A percentile compares a stretch with the other conserved stretches of the same genome.
Conservation (phyloP, 1,139 yeast species). For the Geotrichum bryndzae region DNA sequence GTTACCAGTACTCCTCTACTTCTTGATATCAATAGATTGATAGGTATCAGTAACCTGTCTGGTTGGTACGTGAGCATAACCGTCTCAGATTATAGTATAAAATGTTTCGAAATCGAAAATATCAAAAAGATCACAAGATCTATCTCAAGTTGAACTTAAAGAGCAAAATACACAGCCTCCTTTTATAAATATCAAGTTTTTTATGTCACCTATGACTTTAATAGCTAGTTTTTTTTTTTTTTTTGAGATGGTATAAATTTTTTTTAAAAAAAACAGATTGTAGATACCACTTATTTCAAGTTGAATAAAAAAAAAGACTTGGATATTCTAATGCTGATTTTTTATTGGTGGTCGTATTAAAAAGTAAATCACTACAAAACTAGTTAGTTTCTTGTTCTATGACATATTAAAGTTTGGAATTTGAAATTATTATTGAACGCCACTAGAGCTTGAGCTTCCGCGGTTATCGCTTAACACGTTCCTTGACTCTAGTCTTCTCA, state of each 20-base stretch:
- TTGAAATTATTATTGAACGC: not conserved
- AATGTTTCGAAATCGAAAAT: not conserved
- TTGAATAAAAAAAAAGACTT: not conserved
- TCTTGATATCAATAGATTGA: no score
- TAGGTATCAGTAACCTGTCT: not conserved
- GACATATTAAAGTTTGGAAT: not conserved
- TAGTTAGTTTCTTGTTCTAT: not conserved
- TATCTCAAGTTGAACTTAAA: not conserved
- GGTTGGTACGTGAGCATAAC: not conserved
- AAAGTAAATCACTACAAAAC: not conserved
- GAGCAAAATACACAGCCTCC: not conserved
- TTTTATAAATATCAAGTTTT: no score
- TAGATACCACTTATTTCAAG: not conserved
- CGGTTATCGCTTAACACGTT: not conserved
- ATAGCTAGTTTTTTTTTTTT: no score
- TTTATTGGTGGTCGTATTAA: not conserved
- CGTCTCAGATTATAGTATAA: not conserved
- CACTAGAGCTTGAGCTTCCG: not conserved
- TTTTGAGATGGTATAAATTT: no score
- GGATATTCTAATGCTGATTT: not conserved
- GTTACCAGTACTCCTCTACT: no score
- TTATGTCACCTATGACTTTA: no score
- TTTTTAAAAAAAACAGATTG: not conserved
- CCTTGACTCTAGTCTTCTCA: no score
- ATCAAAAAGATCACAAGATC: not conserved